Base-by-base conservation (phyloP, 176 grass and related monocot genomes). In the Bothriochloa decipiens region DNA sequence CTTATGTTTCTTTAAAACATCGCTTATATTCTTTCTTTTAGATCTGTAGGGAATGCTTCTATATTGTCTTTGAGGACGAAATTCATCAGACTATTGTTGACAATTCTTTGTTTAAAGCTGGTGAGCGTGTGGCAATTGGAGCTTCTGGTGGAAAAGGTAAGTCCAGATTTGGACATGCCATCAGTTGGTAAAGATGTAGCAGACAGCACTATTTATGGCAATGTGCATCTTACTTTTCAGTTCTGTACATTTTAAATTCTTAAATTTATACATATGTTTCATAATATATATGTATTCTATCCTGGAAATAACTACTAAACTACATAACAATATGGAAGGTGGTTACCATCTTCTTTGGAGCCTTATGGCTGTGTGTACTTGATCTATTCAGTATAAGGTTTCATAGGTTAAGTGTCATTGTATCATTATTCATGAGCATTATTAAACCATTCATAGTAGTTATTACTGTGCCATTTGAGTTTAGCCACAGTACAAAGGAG, bases 101-200 rank as follows among this genome's bases (percentile, higher is more conserved):
- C 25, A 99, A 89, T 80, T 84, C 83, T 86, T 79, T 99, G 61
- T 99, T 99, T 81, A 99, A 92, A 89, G 70, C 78, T 22, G 91
- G 93, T 39, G 93, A 99, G 40, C 89, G 96, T 65, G 87, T 99
- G 78, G 93, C 96, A 74, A 93, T 99, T 11, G 93, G 89, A 86
- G 96, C 96, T 94, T 99, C 96, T 55, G 93, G 93, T 83, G 96
- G 96, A 65, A 99, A 99, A 94, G 91, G 93, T 99, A 82, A 77
- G 70, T 63, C 40, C 11, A 57, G 32, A 76, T 18, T 47, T 83
- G 46, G 46, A 61, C 35, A 27, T 62, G 65, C n/a, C 47, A 70
- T 49, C 49, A 63, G 64, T 78, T 9, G 28, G 18, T 76, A 77
- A 52, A 33, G 12, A 57, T 53, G 8, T 73, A 49, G 25, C 1